phyloP scores from a whole-genome alignment of 495 filamentous ascomycete species.

The Penicillium chermesinum region DNA sequence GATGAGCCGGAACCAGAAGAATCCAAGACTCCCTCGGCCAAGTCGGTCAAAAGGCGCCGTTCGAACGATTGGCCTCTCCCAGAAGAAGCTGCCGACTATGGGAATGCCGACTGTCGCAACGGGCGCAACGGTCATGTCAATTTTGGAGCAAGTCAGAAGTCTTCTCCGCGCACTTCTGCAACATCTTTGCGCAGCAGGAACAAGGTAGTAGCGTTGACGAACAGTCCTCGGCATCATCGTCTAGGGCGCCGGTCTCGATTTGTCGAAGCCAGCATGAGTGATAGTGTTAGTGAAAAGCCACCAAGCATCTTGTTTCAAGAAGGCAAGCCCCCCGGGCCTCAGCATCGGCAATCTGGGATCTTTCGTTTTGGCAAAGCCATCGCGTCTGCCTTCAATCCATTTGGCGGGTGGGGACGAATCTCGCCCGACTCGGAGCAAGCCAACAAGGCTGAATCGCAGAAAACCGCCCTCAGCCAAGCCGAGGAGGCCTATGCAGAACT shows the following conservation, averaged over 20 bases:
- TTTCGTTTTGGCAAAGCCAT: slow-evolving; percentile 57
- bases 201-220: slow-evolving; percentile 9
- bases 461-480: slow-evolving; percentile 44
- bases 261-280: slow-evolving; percentile 72
- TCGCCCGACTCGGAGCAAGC: slow-evolving; percentile 22
- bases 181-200: slow-evolving; percentile 18
- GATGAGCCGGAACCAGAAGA: slow-evolving; percentile 28
- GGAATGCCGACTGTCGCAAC: slow-evolving; percentile 12
- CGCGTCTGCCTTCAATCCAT: slow-evolving; percentile 50
- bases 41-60: slow-evolving; percentile 41
- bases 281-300: slow-evolving; percentile 63
- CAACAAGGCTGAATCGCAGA: slow-evolving; percentile 25
- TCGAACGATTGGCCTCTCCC: slow-evolving; percentile 48
- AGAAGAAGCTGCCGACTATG: slow-evolving; percentile 24
- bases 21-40: slow-evolving; percentile 21
- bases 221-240: slow-evolving; percentile 12
- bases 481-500: slow-evolving; percentile 56
- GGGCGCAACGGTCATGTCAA: slow-evolving; percentile 6
- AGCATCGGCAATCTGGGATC: slow-evolving; percentile 42
- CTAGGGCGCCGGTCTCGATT: slow-evolving; percentile 55
- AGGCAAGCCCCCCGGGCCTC: slow-evolving; percentile 9
- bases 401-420: slow-evolving; percentile 40
- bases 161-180: slow-evolving; percentile 28
- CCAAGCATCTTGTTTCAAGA: slow-evolving; percentile 57
- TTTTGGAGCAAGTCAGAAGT: slow-evolving; percentile 7